Base-by-base conservation (phyloP, 2,329 filamentous ascomycete species). In the Penicillium digitatum region DNA sequence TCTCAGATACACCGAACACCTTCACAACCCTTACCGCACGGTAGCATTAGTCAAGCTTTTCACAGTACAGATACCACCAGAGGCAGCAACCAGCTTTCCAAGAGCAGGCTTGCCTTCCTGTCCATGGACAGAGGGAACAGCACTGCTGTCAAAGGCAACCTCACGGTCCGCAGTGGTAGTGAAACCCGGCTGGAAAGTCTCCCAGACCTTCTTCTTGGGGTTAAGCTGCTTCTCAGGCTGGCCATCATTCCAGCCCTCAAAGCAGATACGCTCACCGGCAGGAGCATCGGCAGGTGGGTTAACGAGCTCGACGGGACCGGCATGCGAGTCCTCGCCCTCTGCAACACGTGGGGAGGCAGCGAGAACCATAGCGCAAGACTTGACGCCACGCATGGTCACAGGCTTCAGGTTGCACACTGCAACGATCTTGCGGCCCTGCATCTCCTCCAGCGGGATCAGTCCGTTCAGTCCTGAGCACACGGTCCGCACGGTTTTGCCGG, bases 191-290 rank as follows among this genome's bases (percentile, higher is more conserved):
- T 97, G 93, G 77, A 96, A 90, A 10, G 83, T 90, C 81, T 99
- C 94, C 92, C 93, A 97, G 58, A 97, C 80, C 86, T 97, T 97
- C 86, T 97, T 99, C 87, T 99, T 99, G 55, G 94, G 94, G 82
- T 97, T 99, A 55, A 99, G 82, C 48, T 93, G 85, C 59, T 87
- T 87, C 82, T 99, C 94, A 0, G 94, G 91, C 80, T 95, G 89
- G 56, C 90, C 92, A 74, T 90, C 82, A 44, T 63, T 68, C 87
- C 90, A 99, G 45, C 94, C 94, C 72, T 97, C 89, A 71, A 99
- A 99, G 81, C 82, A 92, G 48, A 97, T 89, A 14, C 89, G 81
- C 71, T 96, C 90, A 55, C 94, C 94, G 6, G 92, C 90, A 70
- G 87, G 84, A 40, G 89, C 82, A 38, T 83, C 90, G 18, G 81